These are phyloP conservation scores for Cyclotella choctawhatcheeana DNA, from an alignment of 108 stramenopile species.

Conservation along the genomic window DNA sequence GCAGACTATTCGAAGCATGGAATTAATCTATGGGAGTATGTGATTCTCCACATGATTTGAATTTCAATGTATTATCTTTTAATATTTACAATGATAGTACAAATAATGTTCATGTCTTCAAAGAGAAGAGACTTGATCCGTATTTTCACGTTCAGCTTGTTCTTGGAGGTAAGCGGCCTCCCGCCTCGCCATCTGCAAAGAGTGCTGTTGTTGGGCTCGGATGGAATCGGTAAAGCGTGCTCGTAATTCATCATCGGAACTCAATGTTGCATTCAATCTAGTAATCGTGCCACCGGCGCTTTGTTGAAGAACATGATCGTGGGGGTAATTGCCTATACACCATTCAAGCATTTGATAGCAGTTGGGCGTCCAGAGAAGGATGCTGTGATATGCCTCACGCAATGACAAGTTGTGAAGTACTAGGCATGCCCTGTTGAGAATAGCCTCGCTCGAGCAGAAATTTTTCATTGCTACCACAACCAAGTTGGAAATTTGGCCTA, in stretches of 20 bases:
- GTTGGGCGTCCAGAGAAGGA: conserved; percentile 83
- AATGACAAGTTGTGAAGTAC: conserved; percentile 92
- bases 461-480: conserved; percentile 89
- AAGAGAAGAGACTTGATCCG: background rate
- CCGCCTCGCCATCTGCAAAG: conserved; percentile 39
- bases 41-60: too few species aligned
- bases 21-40: too few species aligned
- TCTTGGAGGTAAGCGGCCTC: conserved; percentile 44
- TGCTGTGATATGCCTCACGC: conserved; percentile 75
- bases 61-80: too few species aligned
- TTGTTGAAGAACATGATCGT: conserved; percentile 85
- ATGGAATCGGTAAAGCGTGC: conserved; percentile 43
- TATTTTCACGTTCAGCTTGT: conserved; percentile 14
- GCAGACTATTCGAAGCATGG: too few species aligned
- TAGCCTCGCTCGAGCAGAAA: conserved; percentile 88
- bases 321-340: conserved; percentile 83
- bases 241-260: conserved; percentile 45
- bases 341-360: conserved; percentile 89
- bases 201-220: conserved; percentile 47
- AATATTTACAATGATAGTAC: background rate
- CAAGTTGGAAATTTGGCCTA: conserved; percentile 70
- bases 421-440: conserved; percentile 91
- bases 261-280: conserved; percentile 68
- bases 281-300: conserved; percentile 85
- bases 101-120: background rate